Conservation (phyloP, 148 eudicot genomes). For the Simmondsia chinensis region DNA sequence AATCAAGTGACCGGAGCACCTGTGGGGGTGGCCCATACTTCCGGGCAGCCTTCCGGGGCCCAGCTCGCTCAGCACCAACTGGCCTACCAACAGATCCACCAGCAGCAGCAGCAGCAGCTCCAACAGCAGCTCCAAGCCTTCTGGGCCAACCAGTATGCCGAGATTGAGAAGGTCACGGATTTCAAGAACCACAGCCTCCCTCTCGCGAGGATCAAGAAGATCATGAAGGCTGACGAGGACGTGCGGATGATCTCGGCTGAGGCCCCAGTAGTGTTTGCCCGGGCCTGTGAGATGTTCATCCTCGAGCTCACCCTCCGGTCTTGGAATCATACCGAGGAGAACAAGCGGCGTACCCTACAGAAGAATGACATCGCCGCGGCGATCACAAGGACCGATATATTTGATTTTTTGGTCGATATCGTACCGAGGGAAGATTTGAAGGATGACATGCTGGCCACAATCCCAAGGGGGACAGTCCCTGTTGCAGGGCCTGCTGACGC, state of each 20-base stretch:
- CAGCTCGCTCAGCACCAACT: conserved; percentile 57
- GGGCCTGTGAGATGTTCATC: conserved; percentile 82
- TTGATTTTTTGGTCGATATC: conserved; percentile 69
- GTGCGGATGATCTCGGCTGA: conserved; percentile 86
- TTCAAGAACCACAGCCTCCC: conserved; percentile 84
- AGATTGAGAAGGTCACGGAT: conserved; percentile 58
- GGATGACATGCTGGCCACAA: conserved; percentile 52
- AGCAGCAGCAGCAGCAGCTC: conserved; percentile 68
- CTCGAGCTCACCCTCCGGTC: conserved; percentile 64
- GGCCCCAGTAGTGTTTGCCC: conserved; percentile 71
- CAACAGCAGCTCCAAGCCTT: conserved; percentile 60
- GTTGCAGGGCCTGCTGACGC: conserved; percentile 51
- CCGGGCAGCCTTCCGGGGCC: conserved; percentile 27
- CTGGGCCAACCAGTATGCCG: conserved; percentile 60
- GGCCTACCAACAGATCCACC: conserved; percentile 72
- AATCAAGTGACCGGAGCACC: conserved; percentile 48
- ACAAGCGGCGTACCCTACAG: conserved; percentile 69
- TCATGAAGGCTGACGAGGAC: conserved; percentile 83
- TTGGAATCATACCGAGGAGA: conserved; percentile 81
- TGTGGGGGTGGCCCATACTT: conserved; percentile 25
- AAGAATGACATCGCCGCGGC: conserved; percentile 76
- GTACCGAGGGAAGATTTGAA: conserved; percentile 75
- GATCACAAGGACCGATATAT: conserved; percentile 69
- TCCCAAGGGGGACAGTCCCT: conserved; percentile 52
- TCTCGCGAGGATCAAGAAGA: conserved; percentile 66